Conservation (phyloP, 306 rosid species). For the Prunus fruticosa region DNA sequence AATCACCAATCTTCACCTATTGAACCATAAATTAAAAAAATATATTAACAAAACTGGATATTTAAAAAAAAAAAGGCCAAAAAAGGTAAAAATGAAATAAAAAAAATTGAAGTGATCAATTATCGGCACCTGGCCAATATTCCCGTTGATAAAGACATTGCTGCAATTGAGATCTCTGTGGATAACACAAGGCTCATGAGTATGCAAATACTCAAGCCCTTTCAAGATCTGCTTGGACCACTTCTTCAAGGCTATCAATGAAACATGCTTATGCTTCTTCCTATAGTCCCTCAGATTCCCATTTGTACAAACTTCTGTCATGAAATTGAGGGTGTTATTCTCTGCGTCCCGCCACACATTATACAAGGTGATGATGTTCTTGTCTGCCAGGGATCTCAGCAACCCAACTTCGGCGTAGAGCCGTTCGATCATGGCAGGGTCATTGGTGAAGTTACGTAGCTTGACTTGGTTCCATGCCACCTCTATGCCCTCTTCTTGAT, state of each 20-base stretch:
- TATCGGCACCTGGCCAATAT: conserved; percentile 66
- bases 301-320: conserved; percentile 89
- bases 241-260: conserved; percentile 81
- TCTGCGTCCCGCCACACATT: conserved; percentile 62
- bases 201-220: conserved; percentile 83
- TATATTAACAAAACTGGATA: not conserved
- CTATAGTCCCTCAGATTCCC: conserved; percentile 91
- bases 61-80: not conserved
- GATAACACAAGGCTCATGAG: conserved; percentile 76
- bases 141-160: conserved; percentile 89
- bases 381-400: conserved; percentile 50
- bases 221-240: conserved; percentile 77
- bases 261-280: conserved; percentile 77
- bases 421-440: conserved; percentile 69
- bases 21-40: not conserved
- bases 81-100: not conserved
- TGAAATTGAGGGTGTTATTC: conserved; percentile 54
- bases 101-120: not conserved
- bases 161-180: conserved; percentile 99
- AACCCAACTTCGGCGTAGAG: conserved; percentile 76
- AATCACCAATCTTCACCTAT: conserved; percentile 94
- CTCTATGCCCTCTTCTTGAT: conserved; percentile 90
- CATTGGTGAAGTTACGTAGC: conserved; percentile 56
- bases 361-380: conserved; percentile 66
- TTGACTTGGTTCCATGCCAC: conserved; percentile 97